Percentiles rank a stretch among this genome's conserved stretches.
phyloP scores from a whole-genome alignment of 2,329 filamentous ascomycete species.

The Colletotrichum endophyticum region DNA sequence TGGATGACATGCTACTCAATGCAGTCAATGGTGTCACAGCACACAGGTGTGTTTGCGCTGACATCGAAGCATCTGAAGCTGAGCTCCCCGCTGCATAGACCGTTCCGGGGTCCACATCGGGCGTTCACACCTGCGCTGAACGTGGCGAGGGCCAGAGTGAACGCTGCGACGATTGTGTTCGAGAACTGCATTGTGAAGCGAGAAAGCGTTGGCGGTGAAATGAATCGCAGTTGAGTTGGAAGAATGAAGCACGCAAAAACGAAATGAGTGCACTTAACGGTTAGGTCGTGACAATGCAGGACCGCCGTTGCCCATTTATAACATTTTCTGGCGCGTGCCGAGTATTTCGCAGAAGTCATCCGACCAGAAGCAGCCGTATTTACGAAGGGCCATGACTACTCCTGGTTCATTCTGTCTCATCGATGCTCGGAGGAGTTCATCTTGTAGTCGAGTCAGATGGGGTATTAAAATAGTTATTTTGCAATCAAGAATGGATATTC shows the following conservation, averaged over 20 bases:
- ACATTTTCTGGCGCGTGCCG: neutral
- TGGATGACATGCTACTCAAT: neutral
- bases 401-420: neutral
- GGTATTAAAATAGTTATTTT: neutral
- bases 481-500: neutral
- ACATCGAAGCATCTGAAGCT: neutral
- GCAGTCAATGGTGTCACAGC: neutral
- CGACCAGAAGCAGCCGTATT: neutral
- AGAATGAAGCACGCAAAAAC: fast-evolving
- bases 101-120: neutral
- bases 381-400: neutral
- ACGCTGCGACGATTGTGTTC: neutral
- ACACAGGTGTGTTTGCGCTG: neutral
- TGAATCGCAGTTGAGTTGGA: neutral
- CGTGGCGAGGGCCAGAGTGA: neutral
- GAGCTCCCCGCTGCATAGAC: neutral
- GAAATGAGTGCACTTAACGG: neutral
- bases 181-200: neutral
- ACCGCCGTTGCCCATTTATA: neutral
- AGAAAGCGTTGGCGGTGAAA: neutral
- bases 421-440: neutral
- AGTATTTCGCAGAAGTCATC: neutral
- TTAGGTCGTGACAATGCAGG: no score
- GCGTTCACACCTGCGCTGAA: neutral
- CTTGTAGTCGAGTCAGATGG: neutral